Evolutionary conservation across 805 yeast genomes (phyloP), one percentile per base, ranked within the genome.

Genomic region (Kregervanrija fluxuum): DNA sequence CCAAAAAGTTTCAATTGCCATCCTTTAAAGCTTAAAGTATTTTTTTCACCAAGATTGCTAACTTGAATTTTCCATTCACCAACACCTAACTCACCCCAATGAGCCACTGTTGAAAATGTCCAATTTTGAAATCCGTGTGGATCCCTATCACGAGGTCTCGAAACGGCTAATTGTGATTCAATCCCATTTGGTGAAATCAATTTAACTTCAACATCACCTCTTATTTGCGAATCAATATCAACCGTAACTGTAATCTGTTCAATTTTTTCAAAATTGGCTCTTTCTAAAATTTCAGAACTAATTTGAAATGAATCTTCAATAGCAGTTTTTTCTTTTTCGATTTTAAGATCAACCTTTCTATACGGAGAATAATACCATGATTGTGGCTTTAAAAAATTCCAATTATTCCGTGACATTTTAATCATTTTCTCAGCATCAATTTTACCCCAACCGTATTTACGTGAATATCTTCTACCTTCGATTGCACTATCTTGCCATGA

Each of bases 21-120:
- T 54, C 74, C 69, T 37, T 73, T 65, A 36, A 93, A 70, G 1
- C 56, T 65, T 2, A 73, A 61, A 2, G 59, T 57, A 45, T 68
- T 66, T 1, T 56, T 62, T 8, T 61, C 68, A 14, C 59, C 63
- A 34, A 66, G 64, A 41, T 75, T 73, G n/a, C 61, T 56, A 2
- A 90, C 90, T 51, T 73, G 77, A 14, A 93, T 54, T 33, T 64
- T 78, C 99, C 99, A 93, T 5, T 74, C 78, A 10, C 99, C 99
- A 22, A 64, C 64, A 2, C 90, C 91, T 2, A 59, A 40, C 54
- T 83, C 90, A 35, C 96, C 96, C 97, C 98, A 93, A 61, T 93
- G 98, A 1, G 95, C 97, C n/a, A 93, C 98, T 10, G 91, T 77
- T 87, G 90, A 87, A 59, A 93, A 93, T 1, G 86, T 85, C 99